Evolutionary conservation across 140 eudicot genomes (phyloP).

Genomic region (Oenanthe javanica): DNA sequence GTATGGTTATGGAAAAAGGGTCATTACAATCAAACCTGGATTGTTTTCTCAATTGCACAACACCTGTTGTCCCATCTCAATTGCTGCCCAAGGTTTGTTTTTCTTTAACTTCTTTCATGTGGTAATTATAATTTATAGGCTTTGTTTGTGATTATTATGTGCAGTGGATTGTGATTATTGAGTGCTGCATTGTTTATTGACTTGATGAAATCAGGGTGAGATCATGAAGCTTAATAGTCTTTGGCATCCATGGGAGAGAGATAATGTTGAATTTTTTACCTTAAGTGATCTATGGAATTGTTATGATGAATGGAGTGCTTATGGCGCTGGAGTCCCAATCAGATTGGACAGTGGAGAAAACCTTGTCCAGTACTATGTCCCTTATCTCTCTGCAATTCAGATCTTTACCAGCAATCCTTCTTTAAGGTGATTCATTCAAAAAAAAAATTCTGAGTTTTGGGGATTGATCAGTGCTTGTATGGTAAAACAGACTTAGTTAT

Average conservation of each 20-base stretch:
- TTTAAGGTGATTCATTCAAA: conserved; percentile 39
- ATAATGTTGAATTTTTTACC: conserved; percentile 67
- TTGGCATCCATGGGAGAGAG: conserved; percentile 97
- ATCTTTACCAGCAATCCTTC: conserved; percentile 70
- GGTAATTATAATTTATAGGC: neutral
- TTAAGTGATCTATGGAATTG: conserved; percentile 81
- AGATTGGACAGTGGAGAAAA: conserved; percentile 44
- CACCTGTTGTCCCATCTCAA: conserved; percentile 79
- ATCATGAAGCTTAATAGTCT: conserved; percentile 59
- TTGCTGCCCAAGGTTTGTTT: conserved; percentile 65
- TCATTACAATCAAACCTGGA: conserved; percentile 68
- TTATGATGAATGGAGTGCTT: conserved; percentile 95
- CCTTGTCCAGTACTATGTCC: conserved; percentile 74
- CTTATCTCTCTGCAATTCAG: conserved; percentile 95
- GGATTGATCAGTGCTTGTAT: neutral
- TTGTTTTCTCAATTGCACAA: conserved; percentile 73
- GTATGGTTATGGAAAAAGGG: conserved; percentile 47
- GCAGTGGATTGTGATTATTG: neutral
- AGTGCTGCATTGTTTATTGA: neutral
- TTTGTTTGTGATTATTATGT: neutral
- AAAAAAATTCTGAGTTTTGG: too few relatives aligned
- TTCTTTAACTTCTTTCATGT: neutral
- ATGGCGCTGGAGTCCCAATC: conserved; percentile 92
- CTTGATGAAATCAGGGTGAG: conserved; percentile 46
- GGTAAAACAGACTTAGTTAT: neutral